Percentiles rank a stretch among this genome's conserved stretches.
Conservation (phyloP, 768 basidiomycete species). For the Suillus americanus region DNA sequence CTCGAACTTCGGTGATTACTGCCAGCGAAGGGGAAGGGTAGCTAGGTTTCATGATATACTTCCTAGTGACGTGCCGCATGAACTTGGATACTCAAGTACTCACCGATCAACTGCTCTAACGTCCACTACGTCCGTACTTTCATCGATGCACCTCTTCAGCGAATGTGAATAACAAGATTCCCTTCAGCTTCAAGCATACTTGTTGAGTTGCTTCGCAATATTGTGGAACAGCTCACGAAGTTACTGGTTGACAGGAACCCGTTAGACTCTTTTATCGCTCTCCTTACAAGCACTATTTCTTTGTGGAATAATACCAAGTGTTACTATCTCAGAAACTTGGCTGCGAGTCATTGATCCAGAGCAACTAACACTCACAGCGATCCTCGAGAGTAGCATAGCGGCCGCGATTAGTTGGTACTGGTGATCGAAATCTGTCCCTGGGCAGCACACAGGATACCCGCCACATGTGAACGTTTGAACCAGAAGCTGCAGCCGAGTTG, state of each 20-base stretch:
- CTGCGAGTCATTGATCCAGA: too few species aligned
- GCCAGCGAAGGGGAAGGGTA: background rate
- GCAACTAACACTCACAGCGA: too few species aligned
- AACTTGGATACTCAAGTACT: background rate
- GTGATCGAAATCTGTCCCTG: too few species aligned
- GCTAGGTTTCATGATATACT: background rate
- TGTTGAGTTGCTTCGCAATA: background rate
- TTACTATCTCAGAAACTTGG: too few species aligned
- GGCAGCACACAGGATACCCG: too few species aligned
- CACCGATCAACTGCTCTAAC: background rate
- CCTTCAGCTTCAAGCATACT: background rate
- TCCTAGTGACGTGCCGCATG: background rate
- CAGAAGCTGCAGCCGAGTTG: too few species aligned
- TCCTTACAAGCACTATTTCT: background rate
- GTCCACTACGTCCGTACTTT: background rate
- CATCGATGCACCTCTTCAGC: background rate
- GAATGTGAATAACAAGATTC: background rate
- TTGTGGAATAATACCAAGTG: too few species aligned
- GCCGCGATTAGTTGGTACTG: too few species aligned
- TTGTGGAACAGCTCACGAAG: background rate
- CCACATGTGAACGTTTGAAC: too few species aligned
- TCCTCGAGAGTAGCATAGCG: background rate
- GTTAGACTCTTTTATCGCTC: too few species aligned
- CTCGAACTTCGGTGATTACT: background rate
- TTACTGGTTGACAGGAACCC: background rate